phyloP scores from a whole-genome alignment of 2,329 filamentous ascomycete species.

The Talaromyces sp. region DNA sequence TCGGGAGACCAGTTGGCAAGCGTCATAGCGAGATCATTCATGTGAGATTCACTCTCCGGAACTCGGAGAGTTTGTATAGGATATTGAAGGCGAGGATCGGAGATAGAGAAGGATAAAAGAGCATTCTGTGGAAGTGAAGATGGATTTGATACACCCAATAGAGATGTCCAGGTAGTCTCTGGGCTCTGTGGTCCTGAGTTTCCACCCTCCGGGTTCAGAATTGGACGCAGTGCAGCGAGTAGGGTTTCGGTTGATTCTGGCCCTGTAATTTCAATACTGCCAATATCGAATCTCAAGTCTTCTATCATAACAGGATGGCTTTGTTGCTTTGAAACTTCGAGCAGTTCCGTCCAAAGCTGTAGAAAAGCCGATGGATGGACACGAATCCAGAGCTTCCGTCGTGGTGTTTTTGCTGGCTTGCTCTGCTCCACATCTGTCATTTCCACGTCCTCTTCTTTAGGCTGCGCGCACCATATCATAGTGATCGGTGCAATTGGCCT shows the following conservation, averaged over 20 bases:
- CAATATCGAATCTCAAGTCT: constrained; percentile 71
- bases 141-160: constrained; percentile 64
- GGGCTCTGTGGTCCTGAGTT: constrained; percentile 31
- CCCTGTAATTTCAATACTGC: constrained; percentile 69
- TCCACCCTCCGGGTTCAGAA: constrained; percentile 20
- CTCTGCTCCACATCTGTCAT: constrained; percentile 35
- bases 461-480: constrained; percentile 70
- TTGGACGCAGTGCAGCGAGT: constrained; percentile 65
- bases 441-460: constrained; percentile 35
- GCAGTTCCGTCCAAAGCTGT: constrained; percentile 64
- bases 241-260: constrained; percentile 81
- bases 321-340: constrained; percentile 62
- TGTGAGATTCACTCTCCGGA: constrained; percentile 38
- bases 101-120: constrained; percentile 70
- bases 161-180: constrained; percentile 44
- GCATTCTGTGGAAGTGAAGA: constrained; percentile 70
- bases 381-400: constrained; percentile 66
- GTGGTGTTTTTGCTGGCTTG: constrained; percentile 36
- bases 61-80: constrained; percentile 64
- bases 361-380: constrained; percentile 78
- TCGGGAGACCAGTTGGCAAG: constrained; percentile 72
- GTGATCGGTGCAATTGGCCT: constrained; percentile 71
- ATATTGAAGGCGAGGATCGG: constrained; percentile 79
- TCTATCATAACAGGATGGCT: constrained; percentile 65
- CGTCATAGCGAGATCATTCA: constrained; percentile 57